Evolutionary conservation across 345 rosid species (phyloP), one percentile per base, ranked within the genome.

Genomic region (Lumnitzera racemosa): DNA sequence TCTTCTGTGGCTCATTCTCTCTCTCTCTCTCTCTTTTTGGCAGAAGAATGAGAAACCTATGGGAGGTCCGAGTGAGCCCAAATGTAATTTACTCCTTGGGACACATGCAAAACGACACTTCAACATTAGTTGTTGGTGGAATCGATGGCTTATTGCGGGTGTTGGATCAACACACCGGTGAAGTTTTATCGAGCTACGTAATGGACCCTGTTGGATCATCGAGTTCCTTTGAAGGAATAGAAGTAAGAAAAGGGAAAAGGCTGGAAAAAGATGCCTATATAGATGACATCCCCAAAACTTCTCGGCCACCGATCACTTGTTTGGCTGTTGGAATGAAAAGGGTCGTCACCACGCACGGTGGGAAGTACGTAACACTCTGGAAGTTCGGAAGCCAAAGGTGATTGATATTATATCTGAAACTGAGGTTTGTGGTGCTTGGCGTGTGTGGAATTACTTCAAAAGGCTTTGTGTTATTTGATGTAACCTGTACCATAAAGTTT

Each of bases 241-340:
- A 78, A 70, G 82, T 76, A 59, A 74, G 58, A 64, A 77, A 47
- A 48, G 96, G 94, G 53, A 70, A 24, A 74, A 82, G 80, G 68
- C 63, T 85, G 4, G 51, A 62, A 0, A 59, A 57, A 47, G 91
- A 78, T 52, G 48, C 56, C 9, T 63, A 48, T 17, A 69, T 87
- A 0, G 86, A 85, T 62, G 67, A 66, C 59, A 72, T 89, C 17
- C 85, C 92, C 6, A 77, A 63, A 74, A 80, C 61, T 46, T 57
- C 24, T 23, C 78, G 94, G 56, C 96, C 96, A 60, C 81, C 78
- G 51, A 83, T 89, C 51, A 83, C 81, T 23, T 83, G 96, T 68
- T 66, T 89, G 72, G 96, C 87, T 15, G 84, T 85, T 55, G 98
- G 96, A 60, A 87, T 83, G 96, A 80, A 83, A 72, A 89, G 85